Base-by-base conservation (phyloP, 768 basidiomycete species). In the Termitomyces sp. region DNA sequence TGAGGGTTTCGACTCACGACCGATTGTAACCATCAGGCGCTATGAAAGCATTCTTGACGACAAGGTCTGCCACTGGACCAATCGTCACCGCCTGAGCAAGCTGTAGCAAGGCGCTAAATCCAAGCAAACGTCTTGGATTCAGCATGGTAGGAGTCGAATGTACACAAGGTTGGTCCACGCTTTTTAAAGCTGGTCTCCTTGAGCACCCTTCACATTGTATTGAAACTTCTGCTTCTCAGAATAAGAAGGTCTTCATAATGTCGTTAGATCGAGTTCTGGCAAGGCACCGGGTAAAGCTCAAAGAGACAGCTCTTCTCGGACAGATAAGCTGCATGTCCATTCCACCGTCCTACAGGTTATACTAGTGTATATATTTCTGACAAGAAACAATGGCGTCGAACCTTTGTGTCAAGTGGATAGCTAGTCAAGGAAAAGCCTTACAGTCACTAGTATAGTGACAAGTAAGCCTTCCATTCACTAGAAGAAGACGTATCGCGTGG, bases 1-100 rank as follows among this genome's bases (percentile, higher is more conserved):
- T 8, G 20, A 56, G 14, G 14, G 5, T 26, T 6, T 16, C 4
- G 42, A 38, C 47, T 40, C 14, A 56, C 55, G 46, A 43, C 10
- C 47, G 56, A 49, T 57, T 48, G 38, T 49, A 57, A 1, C 55
- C 55, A 49, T 56, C 55, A 0, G 55, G 55, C 7, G 55, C 36
- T 26, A 56, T 49, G 26, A 48, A 47, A 30, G 45, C 47, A 16
- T 56, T 56, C 38, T 47, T 56, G 28, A 56, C 36, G n/a, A 56
- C 55, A n/a, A 56, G 38, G 38, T 56, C 36, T 9, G 55, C 36
- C 22, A 56, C 47, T 38, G 55, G 55, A 40, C 55, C 55, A 32
- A 56, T 56, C n/a, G 33, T 56, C 6, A 56, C 46, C 20, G 47
- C 55, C 8, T 56, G 47, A 20, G 38, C 26, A 12, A 55, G 35